phyloP scores from a whole-genome alignment of 306 rosid genomes.

The Parietaria judaica region DNA sequence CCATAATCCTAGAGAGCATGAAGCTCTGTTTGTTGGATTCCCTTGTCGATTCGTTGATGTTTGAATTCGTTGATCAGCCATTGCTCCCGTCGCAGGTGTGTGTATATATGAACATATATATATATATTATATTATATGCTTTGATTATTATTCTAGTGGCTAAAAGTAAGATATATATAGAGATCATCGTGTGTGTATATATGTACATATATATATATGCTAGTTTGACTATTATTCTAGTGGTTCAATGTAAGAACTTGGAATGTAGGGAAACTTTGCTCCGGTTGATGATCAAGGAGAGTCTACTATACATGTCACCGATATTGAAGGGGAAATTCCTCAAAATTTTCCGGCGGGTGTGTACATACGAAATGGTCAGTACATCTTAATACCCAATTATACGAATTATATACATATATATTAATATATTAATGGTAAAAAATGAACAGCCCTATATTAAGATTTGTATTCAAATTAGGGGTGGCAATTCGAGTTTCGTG shows the following conservation, averaged over 20 bases:
- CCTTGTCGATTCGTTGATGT: constrained; percentile 48
- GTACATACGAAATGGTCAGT: constrained; percentile 52
- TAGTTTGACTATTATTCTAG: too few relatives aligned
- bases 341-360: constrained; percentile 47
- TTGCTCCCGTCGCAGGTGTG: constrained; percentile 59
- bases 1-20: constrained; percentile 19
- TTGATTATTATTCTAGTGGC: too few relatives aligned
- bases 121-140: too few relatives aligned
- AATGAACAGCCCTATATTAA: too few relatives aligned
- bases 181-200: not conserved
- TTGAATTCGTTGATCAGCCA: constrained; percentile 49
- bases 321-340: constrained; percentile 45
- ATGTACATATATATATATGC: not conserved
- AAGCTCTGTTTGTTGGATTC: constrained; percentile 31
- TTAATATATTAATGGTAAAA: too few relatives aligned
- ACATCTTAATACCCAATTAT: not conserved
- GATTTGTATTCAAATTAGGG: too few relatives aligned
- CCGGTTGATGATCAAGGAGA: constrained; percentile 51
- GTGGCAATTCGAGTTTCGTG: too few relatives aligned
- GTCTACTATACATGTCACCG: constrained; percentile 16
- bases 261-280: constrained; percentile 42
- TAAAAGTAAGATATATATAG: too few relatives aligned
- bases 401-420: too few relatives aligned
- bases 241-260: not conserved
- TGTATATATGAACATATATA: not conserved